Evolutionary conservation across 306 rosid species (phyloP).

Genomic region (Lathyrus aphaca): DNA sequence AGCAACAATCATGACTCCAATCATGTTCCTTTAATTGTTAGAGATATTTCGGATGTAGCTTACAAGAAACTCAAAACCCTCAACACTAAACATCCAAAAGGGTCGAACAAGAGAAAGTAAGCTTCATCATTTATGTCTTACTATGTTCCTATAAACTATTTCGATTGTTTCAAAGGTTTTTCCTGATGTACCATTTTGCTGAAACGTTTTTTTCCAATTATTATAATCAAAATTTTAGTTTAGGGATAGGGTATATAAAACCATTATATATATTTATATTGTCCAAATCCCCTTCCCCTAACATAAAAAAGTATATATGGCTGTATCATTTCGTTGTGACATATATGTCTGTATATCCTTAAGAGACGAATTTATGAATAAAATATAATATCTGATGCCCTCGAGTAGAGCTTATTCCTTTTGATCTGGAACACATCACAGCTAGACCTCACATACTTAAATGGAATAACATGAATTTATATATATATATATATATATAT

Average conservation of each 20-base stretch:
- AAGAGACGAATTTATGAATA: background rate
- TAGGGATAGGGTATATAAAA: no score
- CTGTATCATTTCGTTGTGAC: background rate
- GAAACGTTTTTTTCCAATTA: no score
- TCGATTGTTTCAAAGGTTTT: no score
- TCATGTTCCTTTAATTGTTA: conserved; percentile 11
- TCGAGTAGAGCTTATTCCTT: background rate
- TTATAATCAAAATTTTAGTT: no score
- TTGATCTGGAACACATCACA: background rate
- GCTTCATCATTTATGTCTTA: no score
- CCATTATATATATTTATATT: no score
- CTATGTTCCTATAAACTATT: no score
- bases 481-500: background rate
- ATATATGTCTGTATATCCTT: background rate
- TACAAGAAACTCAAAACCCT: conserved; percentile 36
- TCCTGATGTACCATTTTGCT: no score
- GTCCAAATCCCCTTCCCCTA: no score
- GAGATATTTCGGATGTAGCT: conserved; percentile 14
- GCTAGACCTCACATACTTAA: background rate
- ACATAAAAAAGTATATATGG: background rate
- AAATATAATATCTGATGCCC: background rate
- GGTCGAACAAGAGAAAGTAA: conserved; percentile 43
- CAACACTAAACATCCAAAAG: background rate
- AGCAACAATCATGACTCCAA: background rate
- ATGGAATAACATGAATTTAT: background rate